A percentile compares a stretch with the other conserved stretches of the same genome.
Evolutionary conservation across 805 yeast genomes (phyloP).

Genomic region (Candida pseudofarinosa): DNA sequence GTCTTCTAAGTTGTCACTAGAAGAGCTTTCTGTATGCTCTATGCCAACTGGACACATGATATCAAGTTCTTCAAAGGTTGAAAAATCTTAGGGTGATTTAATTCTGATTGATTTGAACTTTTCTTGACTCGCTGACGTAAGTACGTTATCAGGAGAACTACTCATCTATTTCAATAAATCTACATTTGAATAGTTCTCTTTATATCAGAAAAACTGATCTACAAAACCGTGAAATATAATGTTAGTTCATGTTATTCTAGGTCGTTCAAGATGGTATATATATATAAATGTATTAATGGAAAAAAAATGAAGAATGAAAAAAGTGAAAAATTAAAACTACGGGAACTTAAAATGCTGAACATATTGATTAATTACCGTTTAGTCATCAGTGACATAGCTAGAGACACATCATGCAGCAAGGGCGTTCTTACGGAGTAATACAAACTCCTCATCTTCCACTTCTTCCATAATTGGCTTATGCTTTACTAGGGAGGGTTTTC

Average conservation of each 20-base stretch:
- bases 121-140: background rate
- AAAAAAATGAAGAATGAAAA: too few species aligned
- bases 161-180: background rate
- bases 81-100: background rate
- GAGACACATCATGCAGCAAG: background rate
- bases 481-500: background rate
- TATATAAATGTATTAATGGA: too few species aligned
- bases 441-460: constrained; percentile 30
- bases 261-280: too few species aligned
- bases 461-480: constrained; percentile 19
- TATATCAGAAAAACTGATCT: too few species aligned
- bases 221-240: too few species aligned
- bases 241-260: too few species aligned
- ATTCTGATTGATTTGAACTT: background rate
- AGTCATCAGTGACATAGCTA: too few species aligned
- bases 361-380: too few species aligned
- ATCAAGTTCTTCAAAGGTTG: background rate
- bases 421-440: constrained; percentile 14
- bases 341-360: too few species aligned
- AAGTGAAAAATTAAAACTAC: too few species aligned
- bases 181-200: too few species aligned
- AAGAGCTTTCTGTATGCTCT: constrained; percentile 1
- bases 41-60: constrained; percentile 3
- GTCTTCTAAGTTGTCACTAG: constrained; percentile 1
- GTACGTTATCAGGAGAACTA: background rate